These are phyloP conservation scores for Lachancea lanzarotensis DNA, from an alignment of 805 yeast species.

Conservation along the genomic window DNA sequence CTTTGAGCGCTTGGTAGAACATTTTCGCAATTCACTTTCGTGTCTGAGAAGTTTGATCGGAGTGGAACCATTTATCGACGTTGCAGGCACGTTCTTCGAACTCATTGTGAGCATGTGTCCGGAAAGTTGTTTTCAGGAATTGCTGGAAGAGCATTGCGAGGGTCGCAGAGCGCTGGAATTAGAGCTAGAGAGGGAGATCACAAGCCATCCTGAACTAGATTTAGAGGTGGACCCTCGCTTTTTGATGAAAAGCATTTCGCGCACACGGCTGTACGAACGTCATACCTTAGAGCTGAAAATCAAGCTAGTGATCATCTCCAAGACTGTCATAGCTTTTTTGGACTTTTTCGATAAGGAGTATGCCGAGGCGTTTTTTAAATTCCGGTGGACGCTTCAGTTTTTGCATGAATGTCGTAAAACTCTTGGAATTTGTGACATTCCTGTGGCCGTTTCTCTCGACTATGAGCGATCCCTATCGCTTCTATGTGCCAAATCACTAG, in stretches of 20 bases:
- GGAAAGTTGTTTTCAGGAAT: not conserved
- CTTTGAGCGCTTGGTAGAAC: not conserved
- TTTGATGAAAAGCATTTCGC: conserved; percentile 11
- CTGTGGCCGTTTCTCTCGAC: conserved; percentile 6
- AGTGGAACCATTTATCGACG: not conserved
- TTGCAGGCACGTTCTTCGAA: conserved; percentile 3
- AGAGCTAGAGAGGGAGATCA: conserved; percentile 10
- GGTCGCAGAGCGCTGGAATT: not conserved
- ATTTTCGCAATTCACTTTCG: not conserved
- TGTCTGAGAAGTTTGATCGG: not conserved
- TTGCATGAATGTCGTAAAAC: conserved; percentile 11
- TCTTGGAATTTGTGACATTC: conserved; percentile 1
- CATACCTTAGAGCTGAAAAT: conserved; percentile 2
- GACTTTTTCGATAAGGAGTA: conserved; percentile 12
- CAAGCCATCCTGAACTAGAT: conserved; percentile 18
- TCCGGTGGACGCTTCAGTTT: conserved; percentile 21
- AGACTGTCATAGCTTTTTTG: conserved; percentile 7
- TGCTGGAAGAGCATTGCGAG: not conserved
- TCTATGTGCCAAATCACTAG: conserved; percentile 13
- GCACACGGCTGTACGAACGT: conserved; percentile 4
- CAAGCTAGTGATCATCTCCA: conserved; percentile 5
- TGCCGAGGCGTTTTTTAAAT: conserved; percentile 13
- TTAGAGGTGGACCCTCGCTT: conserved; percentile 16
- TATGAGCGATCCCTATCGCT: conserved; percentile 13
- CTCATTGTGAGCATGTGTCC: conserved; percentile 7